Evolutionary conservation across 2,329 filamentous ascomycete species (phyloP).

Genomic region (Aspergillus luchuensis): DNA sequence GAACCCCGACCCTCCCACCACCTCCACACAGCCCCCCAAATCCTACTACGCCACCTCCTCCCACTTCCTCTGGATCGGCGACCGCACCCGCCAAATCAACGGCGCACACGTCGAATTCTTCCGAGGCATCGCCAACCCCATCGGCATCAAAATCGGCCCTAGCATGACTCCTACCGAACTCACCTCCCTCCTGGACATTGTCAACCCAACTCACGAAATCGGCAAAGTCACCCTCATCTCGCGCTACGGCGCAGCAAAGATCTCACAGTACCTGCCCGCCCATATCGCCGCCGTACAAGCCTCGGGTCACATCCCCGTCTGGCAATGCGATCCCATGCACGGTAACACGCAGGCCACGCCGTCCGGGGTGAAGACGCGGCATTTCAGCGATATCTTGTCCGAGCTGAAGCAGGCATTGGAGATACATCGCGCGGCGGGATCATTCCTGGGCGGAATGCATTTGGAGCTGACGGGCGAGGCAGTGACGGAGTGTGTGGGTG

Average conservation of each 20-base stretch:
- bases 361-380: conserved; percentile 84
- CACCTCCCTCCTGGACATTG: conserved; percentile 73
- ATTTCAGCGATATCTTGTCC: conserved; percentile 84
- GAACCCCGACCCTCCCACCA: conserved; percentile 62
- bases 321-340: conserved; percentile 99
- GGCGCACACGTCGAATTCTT: conserved; percentile 97
- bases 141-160: conserved; percentile 94
- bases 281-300: conserved; percentile 88
- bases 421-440: conserved; percentile 80
- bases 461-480: conserved; percentile 93
- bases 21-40: conserved; percentile 39
- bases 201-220: conserved; percentile 79
- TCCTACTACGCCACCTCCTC: conserved; percentile 92
- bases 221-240: conserved; percentile 97
- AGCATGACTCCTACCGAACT: conserved; percentile 77
- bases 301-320: conserved; percentile 77
- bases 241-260: conserved; percentile 80
- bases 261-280: conserved; percentile 71
- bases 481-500: conserved; percentile 93
- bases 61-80: conserved; percentile 98
- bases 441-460: conserved; percentile 90
- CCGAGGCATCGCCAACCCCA: conserved; percentile 91
- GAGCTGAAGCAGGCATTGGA: conserved; percentile 81
- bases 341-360: conserved; percentile 71
- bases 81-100: conserved; percentile 89